Conservation (phyloP, 352 stramenopile genomes). For the Pythium folliculosum region DNA sequence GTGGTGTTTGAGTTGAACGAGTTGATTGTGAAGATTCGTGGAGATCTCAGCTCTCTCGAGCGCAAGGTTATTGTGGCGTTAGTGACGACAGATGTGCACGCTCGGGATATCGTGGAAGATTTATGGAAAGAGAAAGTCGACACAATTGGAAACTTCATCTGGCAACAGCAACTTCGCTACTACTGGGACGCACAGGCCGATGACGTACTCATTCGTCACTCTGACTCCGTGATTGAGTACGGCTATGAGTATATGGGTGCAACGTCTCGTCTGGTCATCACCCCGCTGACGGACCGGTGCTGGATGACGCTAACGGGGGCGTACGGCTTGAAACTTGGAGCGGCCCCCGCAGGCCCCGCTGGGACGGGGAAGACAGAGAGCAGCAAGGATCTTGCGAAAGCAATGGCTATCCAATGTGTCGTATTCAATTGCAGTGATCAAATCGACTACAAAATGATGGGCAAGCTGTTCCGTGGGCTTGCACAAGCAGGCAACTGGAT, state of each 20-base stretch:
- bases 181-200: conserved; percentile 91
- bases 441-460: conserved; percentile 98
- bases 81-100: conserved; percentile 93
- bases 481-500: conserved; percentile 90
- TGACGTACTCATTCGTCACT: conserved; percentile 90
- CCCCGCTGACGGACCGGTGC: conserved; percentile 92
- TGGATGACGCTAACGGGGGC: conserved; percentile 96
- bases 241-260: conserved; percentile 96
- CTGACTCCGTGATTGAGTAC: conserved; percentile 88
- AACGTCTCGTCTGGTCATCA: conserved; percentile 88
- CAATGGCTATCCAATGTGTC: conserved; percentile 93
- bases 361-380: conserved; percentile 97
- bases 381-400: conserved; percentile 95
- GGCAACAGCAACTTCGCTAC: conserved; percentile 94
- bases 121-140: conserved; percentile 71
- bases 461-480: conserved; percentile 94
- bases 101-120: conserved; percentile 85
- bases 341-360: conserved; percentile 91
- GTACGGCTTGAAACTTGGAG: conserved; percentile 92
- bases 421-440: conserved; percentile 97
- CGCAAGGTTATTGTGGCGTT: conserved; percentile 93
- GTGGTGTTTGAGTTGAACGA: conserved; percentile 88
- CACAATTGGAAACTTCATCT: conserved; percentile 90
- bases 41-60: conserved; percentile 85
- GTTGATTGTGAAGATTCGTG: conserved; percentile 92